Evolutionary conservation across 208 protist genomes (phyloP).

Genomic region (Trypanosoma scelopori): DNA sequence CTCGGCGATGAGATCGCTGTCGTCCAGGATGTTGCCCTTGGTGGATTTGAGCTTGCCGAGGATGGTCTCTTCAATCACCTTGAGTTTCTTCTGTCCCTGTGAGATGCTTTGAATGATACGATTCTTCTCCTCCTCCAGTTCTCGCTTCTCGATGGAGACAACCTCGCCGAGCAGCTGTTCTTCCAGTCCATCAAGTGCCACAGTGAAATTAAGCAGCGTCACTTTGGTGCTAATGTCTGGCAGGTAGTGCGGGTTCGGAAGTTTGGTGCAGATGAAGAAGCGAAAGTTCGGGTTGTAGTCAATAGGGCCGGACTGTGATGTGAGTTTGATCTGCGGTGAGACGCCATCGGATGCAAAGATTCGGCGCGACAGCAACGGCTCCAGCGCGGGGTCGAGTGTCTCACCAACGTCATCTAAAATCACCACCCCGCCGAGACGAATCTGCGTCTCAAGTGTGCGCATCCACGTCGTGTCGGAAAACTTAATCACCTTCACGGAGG

Average conservation of each 20-base stretch:
- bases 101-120: constrained; percentile 91
- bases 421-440: constrained; percentile 91
- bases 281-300: constrained; percentile 92
- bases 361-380: constrained; percentile 90
- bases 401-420: constrained; percentile 96
- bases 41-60: constrained; percentile 86
- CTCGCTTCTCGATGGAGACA: constrained; percentile 92
- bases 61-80: constrained; percentile 92
- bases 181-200: constrained; percentile 94
- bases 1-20: constrained; percentile 93
- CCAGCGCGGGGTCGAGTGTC: constrained; percentile 93
- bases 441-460: constrained; percentile 90
- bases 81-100: constrained; percentile 91
- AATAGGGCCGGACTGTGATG: constrained; percentile 84
- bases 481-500: constrained; percentile 80
- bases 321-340: constrained; percentile 81
- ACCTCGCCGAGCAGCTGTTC: constrained; percentile 95
- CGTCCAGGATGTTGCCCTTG: constrained; percentile 94
- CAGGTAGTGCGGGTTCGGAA: constrained; percentile 95
- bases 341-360: constrained; percentile 82
- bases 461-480: constrained; percentile 92
- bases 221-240: constrained; percentile 96
- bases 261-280: constrained; percentile 95
- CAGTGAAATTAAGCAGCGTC: constrained; percentile 97
- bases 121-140: constrained; percentile 95